Conservation (phyloP, 352 stramenopile species). For the Phytophthora pisi region DNA sequence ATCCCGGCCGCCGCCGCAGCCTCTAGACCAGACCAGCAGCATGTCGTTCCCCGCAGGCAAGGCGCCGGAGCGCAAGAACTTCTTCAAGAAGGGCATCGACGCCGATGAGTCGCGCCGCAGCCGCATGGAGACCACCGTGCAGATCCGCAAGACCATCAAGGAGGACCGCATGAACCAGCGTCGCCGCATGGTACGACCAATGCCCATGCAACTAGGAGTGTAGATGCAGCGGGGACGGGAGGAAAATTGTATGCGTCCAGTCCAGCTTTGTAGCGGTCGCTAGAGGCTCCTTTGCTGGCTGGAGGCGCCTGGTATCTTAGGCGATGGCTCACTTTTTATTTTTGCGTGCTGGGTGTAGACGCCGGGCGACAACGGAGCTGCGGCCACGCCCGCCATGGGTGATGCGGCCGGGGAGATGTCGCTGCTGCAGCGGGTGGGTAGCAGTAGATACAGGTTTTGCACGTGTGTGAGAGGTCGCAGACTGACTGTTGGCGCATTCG, state of each 20-base stretch:
- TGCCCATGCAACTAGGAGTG: not conserved
- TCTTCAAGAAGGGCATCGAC: slow-evolving; percentile 85
- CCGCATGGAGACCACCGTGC: slow-evolving; percentile 80
- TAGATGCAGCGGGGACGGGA: not conserved
- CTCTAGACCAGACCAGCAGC: slow-evolving; percentile 12
- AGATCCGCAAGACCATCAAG: slow-evolving; percentile 87
- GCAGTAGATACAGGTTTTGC: not conserved
- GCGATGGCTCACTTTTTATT: slow-evolving; percentile 10
- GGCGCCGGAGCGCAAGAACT: slow-evolving; percentile 73
- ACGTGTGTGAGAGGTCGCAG: slow-evolving; percentile 2
- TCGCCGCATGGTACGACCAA: slow-evolving; percentile 61
- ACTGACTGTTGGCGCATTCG: slow-evolving; percentile 16
- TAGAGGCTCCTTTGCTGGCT: not conserved
- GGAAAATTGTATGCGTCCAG: not conserved
- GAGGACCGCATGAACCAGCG: slow-evolving; percentile 84
- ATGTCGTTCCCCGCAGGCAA: slow-evolving; percentile 81
- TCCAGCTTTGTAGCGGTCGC: not conserved
- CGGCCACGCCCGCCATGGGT: slow-evolving; percentile 30
- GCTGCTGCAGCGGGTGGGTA: slow-evolving; percentile 56
- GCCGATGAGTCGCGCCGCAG: slow-evolving; percentile 74
- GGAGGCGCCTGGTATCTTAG: slow-evolving; percentile 14
- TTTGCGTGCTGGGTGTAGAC: slow-evolving; percentile 25
- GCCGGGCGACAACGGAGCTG: slow-evolving; percentile 19
- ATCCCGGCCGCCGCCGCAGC: slow-evolving; percentile 18
- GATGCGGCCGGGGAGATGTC: slow-evolving; percentile 54